Base-by-base conservation (phyloP, 768 basidiomycete species). In the Termitomyces sp. region DNA sequence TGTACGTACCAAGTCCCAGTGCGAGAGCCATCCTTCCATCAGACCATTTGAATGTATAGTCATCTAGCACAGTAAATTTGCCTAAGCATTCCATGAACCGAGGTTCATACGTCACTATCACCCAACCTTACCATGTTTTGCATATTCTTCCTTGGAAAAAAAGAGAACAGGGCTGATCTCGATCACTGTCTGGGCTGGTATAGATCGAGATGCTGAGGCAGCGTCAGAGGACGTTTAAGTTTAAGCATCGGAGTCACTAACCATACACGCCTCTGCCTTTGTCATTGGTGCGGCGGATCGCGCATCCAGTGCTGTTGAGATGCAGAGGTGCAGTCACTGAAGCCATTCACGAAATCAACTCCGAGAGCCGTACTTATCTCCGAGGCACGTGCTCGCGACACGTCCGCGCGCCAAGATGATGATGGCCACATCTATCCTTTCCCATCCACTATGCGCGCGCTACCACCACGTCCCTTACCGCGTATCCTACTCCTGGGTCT, bases 111-210 rank as follows among this genome's bases (percentile, higher is more conserved):
- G 45, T 18, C 1, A 29, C 7, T 26, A 13, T 12, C 15, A 36
- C 24, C 4, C 24, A 51, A 47, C 26, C 22, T 39, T 73, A 63
- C 85, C 83, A 70, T 90, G 80, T 5, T 69, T 66, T 46, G 81
- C 76, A 63, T 93, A 94, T 72, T 94, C 92, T 26, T 82, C 76
- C 56, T 79, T 77, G 5, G 75, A 69, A 65, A 95, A 83, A 12
- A 96, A 74, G n/a, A 96, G 73, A 20, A 92, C 90, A 2, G 95
- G 94, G 60, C 88, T 89, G 63, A 86, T 81, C 70, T 97, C 95
- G 59, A 98, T 68, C n/a, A 88, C 63, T 0, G 87, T 87, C 13
- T 81, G 77, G 12, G 78, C 71, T 20, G 85, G 77, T 59, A 94
- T 85, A 33, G 61, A 62, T 18, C 72, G 72, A 8, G 80, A 74